Evolutionary conservation across 2,329 filamentous ascomycete species (phyloP).

Genomic region (Pseudopyricularia javanii): DNA sequence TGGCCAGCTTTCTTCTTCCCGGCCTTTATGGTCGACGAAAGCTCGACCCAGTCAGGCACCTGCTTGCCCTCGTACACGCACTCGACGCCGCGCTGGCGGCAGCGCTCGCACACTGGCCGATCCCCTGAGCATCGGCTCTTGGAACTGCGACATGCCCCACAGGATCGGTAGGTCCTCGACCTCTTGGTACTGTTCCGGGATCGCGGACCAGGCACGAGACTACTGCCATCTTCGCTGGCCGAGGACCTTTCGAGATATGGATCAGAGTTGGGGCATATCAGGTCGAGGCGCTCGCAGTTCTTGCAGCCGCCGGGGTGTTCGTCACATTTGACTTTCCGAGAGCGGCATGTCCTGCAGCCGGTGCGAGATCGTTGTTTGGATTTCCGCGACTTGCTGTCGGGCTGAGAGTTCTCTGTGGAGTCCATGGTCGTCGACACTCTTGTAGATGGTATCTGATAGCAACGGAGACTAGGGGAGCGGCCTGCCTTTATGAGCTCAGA

Average conservation of each 20-base stretch:
- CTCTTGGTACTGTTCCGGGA: slow-evolving; percentile 6
- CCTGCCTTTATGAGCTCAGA: neutral
- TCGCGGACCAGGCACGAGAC: neutral
- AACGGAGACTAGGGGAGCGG: neutral
- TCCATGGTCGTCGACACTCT: neutral
- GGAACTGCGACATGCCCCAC: slow-evolving; percentile 6
- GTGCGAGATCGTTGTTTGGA: neutral
- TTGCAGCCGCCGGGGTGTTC: slow-evolving; percentile 6
- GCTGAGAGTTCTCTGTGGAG: neutral
- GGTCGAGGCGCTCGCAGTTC: slow-evolving; percentile 6
- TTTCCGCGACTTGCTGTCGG: neutral
- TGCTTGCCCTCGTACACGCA: slow-evolving; percentile 9
- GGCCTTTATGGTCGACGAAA: neutral
- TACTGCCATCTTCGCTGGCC: slow-evolving; percentile 1
- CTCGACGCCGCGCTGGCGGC: slow-evolving; percentile 4
- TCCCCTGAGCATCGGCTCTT: slow-evolving; percentile 8
- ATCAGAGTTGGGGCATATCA: slow-evolving; percentile 6
- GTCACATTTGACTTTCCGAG: slow-evolving; percentile 6
- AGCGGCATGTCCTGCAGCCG: neutral
- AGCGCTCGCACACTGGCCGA: slow-evolving; percentile 6
- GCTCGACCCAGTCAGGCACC: slow-evolving; percentile 8
- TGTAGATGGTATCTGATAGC: no score
- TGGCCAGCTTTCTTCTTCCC: neutral
- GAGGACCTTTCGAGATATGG: neutral
- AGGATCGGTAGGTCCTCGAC: slow-evolving; percentile 8